phyloP scores from a whole-genome alignment of 1,284 basidiomycete species.

The Wallemia mellicola region DNA sequence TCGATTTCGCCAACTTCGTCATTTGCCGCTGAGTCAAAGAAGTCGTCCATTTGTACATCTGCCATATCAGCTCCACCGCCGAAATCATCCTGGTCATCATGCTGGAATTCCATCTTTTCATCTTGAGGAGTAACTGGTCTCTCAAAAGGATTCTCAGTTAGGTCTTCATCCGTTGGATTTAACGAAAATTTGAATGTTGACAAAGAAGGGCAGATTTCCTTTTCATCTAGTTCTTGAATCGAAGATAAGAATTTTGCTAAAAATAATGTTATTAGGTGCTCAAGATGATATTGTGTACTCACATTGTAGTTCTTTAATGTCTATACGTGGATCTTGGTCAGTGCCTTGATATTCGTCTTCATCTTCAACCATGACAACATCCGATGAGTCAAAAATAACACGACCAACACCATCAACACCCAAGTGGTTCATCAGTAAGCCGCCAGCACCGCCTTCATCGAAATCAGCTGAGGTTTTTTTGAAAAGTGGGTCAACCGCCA shows the following conservation, averaged over 20 bases:
- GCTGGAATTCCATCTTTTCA: constrained; percentile 1
- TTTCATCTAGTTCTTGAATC: constrained; percentile 28
- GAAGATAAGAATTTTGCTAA: constrained; percentile 36
- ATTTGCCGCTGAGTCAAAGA: constrained; percentile 14
- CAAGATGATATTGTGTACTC: constrained; percentile 12
- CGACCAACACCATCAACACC: constrained; percentile 54
- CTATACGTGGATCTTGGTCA: constrained; percentile 12
- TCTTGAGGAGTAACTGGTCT: background rate
- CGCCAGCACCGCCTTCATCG: constrained; percentile 89
- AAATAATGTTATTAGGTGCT: constrained; percentile 5
- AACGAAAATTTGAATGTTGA: constrained; percentile 45
- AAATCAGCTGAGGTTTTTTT: constrained; percentile 95
- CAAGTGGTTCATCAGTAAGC: constrained; percentile 74
- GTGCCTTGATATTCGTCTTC: constrained; percentile 40
- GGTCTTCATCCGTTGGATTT: constrained; percentile 19
- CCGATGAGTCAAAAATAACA: constrained; percentile 87
- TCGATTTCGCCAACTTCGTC: constrained; percentile 10
- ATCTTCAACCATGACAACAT: constrained; percentile 39
- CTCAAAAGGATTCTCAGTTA: background rate
- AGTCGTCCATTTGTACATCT: constrained; percentile 25
- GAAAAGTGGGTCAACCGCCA: constrained; percentile 85
- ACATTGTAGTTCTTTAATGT: constrained; percentile 20
- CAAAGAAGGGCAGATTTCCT: constrained; percentile 48
- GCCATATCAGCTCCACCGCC: constrained; percentile 19
- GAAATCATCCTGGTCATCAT: constrained; percentile 5